phyloP scores from a whole-genome alignment of 352 stramenopile species.

The Thalassiosira gravida region DNA sequence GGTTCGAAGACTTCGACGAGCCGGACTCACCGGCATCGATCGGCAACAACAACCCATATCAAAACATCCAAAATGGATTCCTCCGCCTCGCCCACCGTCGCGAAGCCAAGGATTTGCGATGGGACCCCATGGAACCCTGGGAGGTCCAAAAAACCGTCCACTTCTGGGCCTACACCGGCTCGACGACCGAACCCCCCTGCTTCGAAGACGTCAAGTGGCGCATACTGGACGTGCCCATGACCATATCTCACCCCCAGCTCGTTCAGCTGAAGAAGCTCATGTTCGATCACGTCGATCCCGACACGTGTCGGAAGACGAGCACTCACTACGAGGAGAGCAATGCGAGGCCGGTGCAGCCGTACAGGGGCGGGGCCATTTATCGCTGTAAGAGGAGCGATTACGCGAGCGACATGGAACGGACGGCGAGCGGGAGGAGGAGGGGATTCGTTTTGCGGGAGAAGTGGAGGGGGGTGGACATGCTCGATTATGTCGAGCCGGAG shows the following conservation, averaged over 20 bases:
- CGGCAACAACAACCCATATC: conserved; percentile 7
- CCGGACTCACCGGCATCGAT: background rate
- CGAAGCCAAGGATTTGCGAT: background rate
- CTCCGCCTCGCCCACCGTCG: conserved; percentile 10
- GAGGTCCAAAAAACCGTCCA: conserved; percentile 19
- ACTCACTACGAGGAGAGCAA: conserved; percentile 47
- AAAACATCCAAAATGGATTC: conserved; percentile 27
- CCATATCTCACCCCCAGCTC: conserved; percentile 30
- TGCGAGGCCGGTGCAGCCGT: conserved; percentile 34
- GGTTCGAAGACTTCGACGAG: conserved; percentile 1
- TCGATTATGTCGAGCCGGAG: conserved; percentile 25
- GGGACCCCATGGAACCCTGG: conserved; percentile 26
- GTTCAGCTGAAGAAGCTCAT: conserved; percentile 44
- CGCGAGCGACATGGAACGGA: conserved; percentile 40
- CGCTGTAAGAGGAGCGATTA: conserved; percentile 43
- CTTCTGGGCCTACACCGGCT: conserved; percentile 44
- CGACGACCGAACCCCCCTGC: conserved; percentile 44
- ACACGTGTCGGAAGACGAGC: conserved; percentile 44
- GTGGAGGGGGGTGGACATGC: conserved; percentile 29
- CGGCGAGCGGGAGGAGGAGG: conserved; percentile 16
- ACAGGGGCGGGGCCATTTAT: conserved; percentile 32
- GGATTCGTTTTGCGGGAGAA: conserved; percentile 21
- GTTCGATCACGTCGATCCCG: conserved; percentile 55
- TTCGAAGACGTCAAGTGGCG: conserved; percentile 48
- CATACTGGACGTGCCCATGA: conserved; percentile 45